Conservation (phyloP, 352 stramenopile species). For the Phytophthora europaea region DNA sequence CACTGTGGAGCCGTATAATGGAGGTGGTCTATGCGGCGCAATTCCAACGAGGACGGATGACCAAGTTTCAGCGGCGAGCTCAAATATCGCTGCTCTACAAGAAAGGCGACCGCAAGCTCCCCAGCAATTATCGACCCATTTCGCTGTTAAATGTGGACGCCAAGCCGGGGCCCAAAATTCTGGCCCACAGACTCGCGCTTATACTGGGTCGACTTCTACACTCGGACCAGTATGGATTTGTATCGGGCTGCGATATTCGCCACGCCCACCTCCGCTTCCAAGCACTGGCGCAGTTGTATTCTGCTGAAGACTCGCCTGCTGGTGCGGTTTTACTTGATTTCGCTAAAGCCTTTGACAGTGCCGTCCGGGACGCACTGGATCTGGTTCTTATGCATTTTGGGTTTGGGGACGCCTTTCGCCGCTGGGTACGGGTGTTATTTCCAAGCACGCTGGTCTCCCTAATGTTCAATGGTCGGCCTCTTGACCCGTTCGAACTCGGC, state of each 20-base stretch:
- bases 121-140: constrained; percentile 18
- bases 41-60: background rate
- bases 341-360: constrained; percentile 20
- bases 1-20: background rate
- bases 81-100: constrained; percentile 18
- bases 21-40: background rate
- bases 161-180: constrained; percentile 16
- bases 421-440: constrained; percentile 25
- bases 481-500: constrained; percentile 11
- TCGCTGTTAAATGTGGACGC: constrained; percentile 15
- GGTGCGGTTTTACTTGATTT: constrained; percentile 18
- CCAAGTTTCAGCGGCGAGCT: constrained; percentile 7
- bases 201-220: constrained; percentile 13
- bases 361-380: constrained; percentile 10
- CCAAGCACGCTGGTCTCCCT: constrained; percentile 10
- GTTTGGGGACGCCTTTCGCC: constrained; percentile 23
- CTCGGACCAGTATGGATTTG: constrained; percentile 21
- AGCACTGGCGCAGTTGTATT: constrained; percentile 7
- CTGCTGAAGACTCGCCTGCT: background rate
- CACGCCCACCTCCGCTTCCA: constrained; percentile 14
- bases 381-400: constrained; percentile 21
- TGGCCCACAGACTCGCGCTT: background rate
- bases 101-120: background rate
- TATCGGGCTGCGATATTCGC: constrained; percentile 10
- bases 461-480: constrained; percentile 15